These are phyloP conservation scores for Pestalotiopsis sp. DNA, from an alignment of 2,329 filamentous ascomycete species.

Conservation along the genomic window DNA sequence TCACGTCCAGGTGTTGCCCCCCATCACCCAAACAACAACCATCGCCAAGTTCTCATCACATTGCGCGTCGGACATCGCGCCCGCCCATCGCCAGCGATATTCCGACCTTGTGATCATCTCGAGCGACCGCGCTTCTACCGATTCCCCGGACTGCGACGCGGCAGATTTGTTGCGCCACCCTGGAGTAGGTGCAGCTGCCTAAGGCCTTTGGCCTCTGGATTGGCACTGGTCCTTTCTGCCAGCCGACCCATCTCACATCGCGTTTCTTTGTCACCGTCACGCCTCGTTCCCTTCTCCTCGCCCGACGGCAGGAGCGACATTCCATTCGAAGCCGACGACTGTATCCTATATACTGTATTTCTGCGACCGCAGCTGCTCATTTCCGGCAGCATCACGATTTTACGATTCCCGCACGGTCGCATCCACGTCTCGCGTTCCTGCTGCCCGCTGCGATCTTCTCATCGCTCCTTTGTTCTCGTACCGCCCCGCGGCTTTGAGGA, in stretches of 20 bases:
- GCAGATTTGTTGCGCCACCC: constrained; percentile 24
- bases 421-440: neutral
- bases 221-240: constrained; percentile 19
- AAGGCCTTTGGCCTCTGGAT: constrained; percentile 39
- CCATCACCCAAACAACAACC: constrained; percentile 6
- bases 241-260: constrained; percentile 12
- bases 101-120: constrained; percentile 33
- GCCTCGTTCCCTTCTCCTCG: neutral
- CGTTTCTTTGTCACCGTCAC: neutral
- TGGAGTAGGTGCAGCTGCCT: constrained; percentile 32
- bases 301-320: neutral
- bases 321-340: neutral
- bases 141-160: constrained; percentile 17
- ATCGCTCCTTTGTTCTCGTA: constrained; percentile 1
- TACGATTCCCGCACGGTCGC: constrained; percentile 5
- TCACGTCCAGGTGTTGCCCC: neutral
- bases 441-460: neutral
- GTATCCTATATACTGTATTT: constrained; percentile 19
- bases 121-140: constrained; percentile 17
- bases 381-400: constrained; percentile 10
- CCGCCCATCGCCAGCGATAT: constrained; percentile 30
- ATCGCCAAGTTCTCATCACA: constrained; percentile 39
- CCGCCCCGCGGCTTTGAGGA: neutral
- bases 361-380: constrained; percentile 17
- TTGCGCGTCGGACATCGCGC: constrained; percentile 56